A percentile compares a stretch with the other conserved stretches of the same genome.
Evolutionary conservation across 2,329 filamentous ascomycete species (phyloP).

Genomic region (Orbilia quercus): DNA sequence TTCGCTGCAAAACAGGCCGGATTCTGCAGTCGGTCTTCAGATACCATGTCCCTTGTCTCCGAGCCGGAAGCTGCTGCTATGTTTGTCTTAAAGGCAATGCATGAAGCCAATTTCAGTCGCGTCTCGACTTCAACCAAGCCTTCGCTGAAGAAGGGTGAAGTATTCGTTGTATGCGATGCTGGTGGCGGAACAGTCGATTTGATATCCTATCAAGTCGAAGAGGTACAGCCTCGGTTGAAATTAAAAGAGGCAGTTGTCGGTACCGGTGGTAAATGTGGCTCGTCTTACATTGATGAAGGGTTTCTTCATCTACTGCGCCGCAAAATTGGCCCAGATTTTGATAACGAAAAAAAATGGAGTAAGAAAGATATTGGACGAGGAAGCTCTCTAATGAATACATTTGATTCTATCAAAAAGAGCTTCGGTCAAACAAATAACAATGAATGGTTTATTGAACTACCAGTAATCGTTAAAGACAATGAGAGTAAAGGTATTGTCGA

Average conservation of each 20-base stretch:
- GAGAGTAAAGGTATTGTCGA: slow-evolving; percentile 46
- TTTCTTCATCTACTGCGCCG: slow-evolving; percentile 43
- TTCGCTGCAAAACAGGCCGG: slow-evolving; percentile 21
- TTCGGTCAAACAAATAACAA: slow-evolving; percentile 39
- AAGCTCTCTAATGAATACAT: slow-evolving; percentile 41
- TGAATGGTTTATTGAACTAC: slow-evolving; percentile 25
- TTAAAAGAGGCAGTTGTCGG: slow-evolving; percentile 50
- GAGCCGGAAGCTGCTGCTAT: slow-evolving; percentile 46
- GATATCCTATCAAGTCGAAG: slow-evolving; percentile 51
- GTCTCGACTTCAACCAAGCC: not conserved
- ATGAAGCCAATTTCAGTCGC: slow-evolving; percentile 15
- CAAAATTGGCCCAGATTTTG: slow-evolving; percentile 29
- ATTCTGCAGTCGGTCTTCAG: slow-evolving; percentile 31
- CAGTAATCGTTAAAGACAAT: slow-evolving; percentile 51
- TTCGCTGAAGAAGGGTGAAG: slow-evolving; percentile 28
- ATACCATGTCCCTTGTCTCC: slow-evolving; percentile 33
- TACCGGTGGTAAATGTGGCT: slow-evolving; percentile 57
- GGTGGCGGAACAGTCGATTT: slow-evolving; percentile 58
- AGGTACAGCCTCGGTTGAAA: slow-evolving; percentile 26
- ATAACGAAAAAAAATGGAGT: slow-evolving; percentile 20
- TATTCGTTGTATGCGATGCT: slow-evolving; percentile 57
- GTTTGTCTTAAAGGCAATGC: slow-evolving; percentile 36
- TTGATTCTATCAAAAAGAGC: slow-evolving; percentile 54
- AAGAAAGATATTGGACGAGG: slow-evolving; percentile 36
- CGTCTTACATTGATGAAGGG: slow-evolving; percentile 54